These are phyloP conservation scores for Aureoboletus auriporus DNA, from an alignment of 768 basidiomycete species.

Conservation along the genomic window DNA sequence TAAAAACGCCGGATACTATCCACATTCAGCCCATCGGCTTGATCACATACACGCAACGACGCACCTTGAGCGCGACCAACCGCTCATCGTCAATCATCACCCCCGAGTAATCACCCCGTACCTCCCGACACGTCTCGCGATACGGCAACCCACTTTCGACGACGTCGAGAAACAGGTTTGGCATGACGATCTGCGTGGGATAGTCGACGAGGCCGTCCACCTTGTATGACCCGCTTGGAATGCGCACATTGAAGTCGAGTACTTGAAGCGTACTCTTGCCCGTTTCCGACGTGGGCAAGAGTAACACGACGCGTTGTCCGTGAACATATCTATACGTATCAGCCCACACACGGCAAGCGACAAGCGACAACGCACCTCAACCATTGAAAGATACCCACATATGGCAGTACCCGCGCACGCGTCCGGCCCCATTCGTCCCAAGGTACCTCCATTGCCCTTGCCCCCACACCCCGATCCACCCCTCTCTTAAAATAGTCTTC, in stretches of 20 bases:
- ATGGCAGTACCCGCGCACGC: slow-evolving; percentile 31
- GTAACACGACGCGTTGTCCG: slow-evolving; percentile 35
- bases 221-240: no score
- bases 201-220: slow-evolving; percentile 4
- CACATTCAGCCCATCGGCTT: no score
- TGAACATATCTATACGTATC: slow-evolving; percentile 35
- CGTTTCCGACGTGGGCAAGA: slow-evolving; percentile 8
- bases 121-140: slow-evolving; percentile 20
- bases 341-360: no score
- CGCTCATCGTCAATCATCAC: slow-evolving; percentile 42
- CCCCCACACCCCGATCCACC: not conserved
- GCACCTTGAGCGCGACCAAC: slow-evolving; percentile 38
- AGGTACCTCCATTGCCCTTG: slow-evolving; percentile 4
- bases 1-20: slow-evolving; percentile 24
- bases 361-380: slow-evolving; percentile 27
- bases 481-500: slow-evolving; percentile 13
- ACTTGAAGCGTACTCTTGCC: slow-evolving; percentile 15
- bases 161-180: slow-evolving; percentile 19
- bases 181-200: slow-evolving; percentile 9
- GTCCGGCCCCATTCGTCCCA: slow-evolving; percentile 40
- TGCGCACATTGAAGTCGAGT: slow-evolving; percentile 30
- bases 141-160: slow-evolving; percentile 33
- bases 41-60: slow-evolving; percentile 6
- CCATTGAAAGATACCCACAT: slow-evolving; percentile 35
- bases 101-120: slow-evolving; percentile 31